Base-by-base conservation (phyloP, 352 stramenopile genomes). In the Pythium grandisporangium region DNA sequence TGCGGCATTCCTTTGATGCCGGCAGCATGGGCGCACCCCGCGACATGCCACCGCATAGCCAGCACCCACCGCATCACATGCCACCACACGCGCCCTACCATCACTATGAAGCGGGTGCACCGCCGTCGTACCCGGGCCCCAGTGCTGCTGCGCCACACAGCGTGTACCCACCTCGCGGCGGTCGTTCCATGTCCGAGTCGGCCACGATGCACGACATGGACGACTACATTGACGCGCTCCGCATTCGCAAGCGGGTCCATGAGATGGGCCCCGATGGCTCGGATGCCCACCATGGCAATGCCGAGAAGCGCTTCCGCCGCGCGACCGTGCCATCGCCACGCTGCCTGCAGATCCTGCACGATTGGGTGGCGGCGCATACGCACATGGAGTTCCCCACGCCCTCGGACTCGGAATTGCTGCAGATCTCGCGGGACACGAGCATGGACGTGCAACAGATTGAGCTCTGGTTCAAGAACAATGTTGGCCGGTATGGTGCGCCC, bases 371-470 rank as follows among this genome's bases (percentile, higher is more conserved):
- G 16, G 51, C 61, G 7, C 75, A 82, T 30, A 46, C 59, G 4
- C 70, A 80, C 42, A 61, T 72, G 36, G 70, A 90, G 37, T 84
- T 72, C 42, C 70, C 71, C 5, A 70, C 79, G 40, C 74, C 72
- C 5, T 66, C 63, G 4, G 79, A 90, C 30, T 42, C 55, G 0
- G 79, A 90, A 55, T 83, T 81, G 50, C 49, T 84, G 25, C 71
- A 88, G 50, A 72, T 93, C 8, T 78, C 71, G 25, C 61, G 66
- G 24, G 74, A 88, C 21, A 88, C 76, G 0, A 74, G 79, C 1
- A 48, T 93, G 7, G 76, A 90, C 37, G 64, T 89, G 13, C 69
- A 73, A 39, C 79, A 93, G 59, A 74, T 90, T 22, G 79, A 93
- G 45, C 63, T 73, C n/a, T 93, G 76, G 79, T 78, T 93, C 41